A percentile compares a stretch with the other conserved stretches of the same genome.
Conservation (phyloP, 2,329 filamentous ascomycete species). For the Aspergillus quadricinctus region DNA sequence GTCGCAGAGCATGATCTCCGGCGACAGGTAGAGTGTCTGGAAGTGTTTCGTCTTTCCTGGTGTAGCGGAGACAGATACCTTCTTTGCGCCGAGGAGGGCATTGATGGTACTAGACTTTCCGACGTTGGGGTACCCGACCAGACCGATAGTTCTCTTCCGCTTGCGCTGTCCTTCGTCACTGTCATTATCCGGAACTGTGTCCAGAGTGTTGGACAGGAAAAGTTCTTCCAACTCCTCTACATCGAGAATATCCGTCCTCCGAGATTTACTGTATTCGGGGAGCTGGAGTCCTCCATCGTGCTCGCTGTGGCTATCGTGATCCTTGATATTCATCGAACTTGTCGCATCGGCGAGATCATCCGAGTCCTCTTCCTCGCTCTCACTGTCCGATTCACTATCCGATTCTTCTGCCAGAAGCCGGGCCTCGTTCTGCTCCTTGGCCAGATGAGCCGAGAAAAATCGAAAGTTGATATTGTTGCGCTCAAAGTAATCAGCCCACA, state of each 20-base stretch:
- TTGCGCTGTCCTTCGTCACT: constrained; percentile 44
- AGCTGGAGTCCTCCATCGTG: constrained; percentile 23
- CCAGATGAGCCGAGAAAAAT: constrained; percentile 92
- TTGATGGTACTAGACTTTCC: constrained; percentile 99
- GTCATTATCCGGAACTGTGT: constrained; percentile 42
- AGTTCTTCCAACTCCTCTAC: constrained; percentile 89
- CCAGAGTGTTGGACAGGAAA: constrained; percentile 71
- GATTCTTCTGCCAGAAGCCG: constrained; percentile 49
- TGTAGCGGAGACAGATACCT: constrained; percentile 95
- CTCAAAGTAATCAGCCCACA: constrained; percentile 85
- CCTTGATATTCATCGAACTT: constrained; percentile 16
- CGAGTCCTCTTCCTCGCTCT: constrained; percentile 29
- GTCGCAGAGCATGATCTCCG: constrained; percentile 88
- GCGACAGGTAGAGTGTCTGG: constrained; percentile 92
- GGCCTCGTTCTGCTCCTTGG: constrained; percentile 81
- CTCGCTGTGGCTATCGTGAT: constrained; percentile 18
- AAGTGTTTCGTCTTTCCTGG: constrained; percentile 99
- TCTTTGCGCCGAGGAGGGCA: constrained; percentile 95
- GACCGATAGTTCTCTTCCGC: constrained; percentile 78
- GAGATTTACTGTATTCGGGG: constrained; percentile 32
- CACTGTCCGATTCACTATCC: constrained; percentile 43
- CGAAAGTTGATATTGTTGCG: constrained; percentile 78
- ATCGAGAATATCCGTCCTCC: constrained; percentile 71
- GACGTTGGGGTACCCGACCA: constrained; percentile 97
- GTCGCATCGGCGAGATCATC: constrained; percentile 17